A percentile compares a stretch with the other conserved stretches of the same genome.
These are phyloP conservation scores for Nannizziopsis barbatae DNA, from an alignment of 2,329 filamentous ascomycete genomes.

Conservation along the genomic window DNA sequence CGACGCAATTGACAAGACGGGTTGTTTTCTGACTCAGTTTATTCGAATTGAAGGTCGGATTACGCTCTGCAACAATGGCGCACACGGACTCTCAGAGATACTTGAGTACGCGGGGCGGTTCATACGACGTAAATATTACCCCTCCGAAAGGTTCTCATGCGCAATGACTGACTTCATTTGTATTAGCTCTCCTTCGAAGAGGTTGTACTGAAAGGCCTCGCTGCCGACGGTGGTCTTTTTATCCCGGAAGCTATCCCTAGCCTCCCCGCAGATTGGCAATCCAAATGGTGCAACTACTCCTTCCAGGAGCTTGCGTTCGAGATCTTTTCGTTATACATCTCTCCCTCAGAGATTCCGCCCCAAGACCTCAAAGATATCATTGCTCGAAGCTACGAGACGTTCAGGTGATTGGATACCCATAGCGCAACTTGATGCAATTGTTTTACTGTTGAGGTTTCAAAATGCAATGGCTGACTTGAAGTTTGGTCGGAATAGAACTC, in stretches of 20 bases:
- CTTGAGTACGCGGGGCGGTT: slow-evolving; percentile 52
- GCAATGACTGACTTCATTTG: neutral
- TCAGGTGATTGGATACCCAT: slow-evolving; percentile 43
- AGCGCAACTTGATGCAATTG: neutral
- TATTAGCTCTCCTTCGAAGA: slow-evolving; percentile 66
- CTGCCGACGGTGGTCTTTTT: slow-evolving; percentile 76
- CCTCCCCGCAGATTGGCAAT: slow-evolving; percentile 52
- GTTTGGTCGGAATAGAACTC: slow-evolving; percentile 52
- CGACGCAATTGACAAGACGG: neutral
- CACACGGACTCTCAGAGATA: slow-evolving; percentile 44
- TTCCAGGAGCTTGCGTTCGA: slow-evolving; percentile 39
- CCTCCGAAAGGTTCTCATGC: neutral
- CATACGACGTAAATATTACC: slow-evolving; percentile 44
- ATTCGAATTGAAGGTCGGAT: too few species aligned
- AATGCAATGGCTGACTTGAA: slow-evolving; percentile 42
- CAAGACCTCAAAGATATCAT: slow-evolving; percentile 77
- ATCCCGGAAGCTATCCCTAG: slow-evolving; percentile 71
- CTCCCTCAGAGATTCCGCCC: slow-evolving; percentile 65
- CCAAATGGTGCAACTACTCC: slow-evolving; percentile 62
- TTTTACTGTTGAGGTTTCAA: neutral
- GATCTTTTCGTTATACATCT: slow-evolving; percentile 64
- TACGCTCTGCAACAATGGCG: slow-evolving; percentile 10
- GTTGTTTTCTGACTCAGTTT: too few species aligned
- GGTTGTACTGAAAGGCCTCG: slow-evolving; percentile 79
- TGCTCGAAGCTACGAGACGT: slow-evolving; percentile 74